These are phyloP conservation scores for Dioscorea zingiberensis DNA, from an alignment of 106 monocot genomes.

Conservation along the genomic window DNA sequence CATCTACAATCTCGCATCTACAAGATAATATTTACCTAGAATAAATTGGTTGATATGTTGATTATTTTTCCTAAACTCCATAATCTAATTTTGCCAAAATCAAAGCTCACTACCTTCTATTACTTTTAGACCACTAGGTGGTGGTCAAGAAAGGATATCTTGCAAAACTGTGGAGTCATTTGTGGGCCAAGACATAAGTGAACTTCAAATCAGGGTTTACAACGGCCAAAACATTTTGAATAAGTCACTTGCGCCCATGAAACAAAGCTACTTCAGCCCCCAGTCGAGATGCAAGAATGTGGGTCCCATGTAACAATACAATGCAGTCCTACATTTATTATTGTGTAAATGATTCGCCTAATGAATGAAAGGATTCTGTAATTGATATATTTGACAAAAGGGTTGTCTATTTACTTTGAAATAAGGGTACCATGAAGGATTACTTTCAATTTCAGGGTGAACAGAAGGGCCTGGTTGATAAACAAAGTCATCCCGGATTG, in stretches of 20 bases:
- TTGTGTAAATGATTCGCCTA: no score
- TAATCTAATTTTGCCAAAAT: no score
- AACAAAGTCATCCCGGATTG: not conserved
- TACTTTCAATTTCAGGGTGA: not conserved
- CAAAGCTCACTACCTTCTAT: not conserved
- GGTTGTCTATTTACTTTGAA: not conserved
- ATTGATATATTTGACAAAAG: no score
- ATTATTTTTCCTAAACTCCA: no score
- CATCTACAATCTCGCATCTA: no score
- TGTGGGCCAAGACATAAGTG: not conserved
- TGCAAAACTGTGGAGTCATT: not conserved
- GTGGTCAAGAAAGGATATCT: not conserved
- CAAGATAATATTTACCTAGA: not conserved
- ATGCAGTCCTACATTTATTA: not conserved
- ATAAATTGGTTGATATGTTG: not conserved
- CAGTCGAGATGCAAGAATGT: not conserved
- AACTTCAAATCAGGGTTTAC: not conserved
- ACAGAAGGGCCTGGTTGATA: not conserved
- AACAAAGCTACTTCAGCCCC: not conserved
- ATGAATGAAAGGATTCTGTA: no score
- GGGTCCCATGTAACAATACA: not conserved
- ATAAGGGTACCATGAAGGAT: not conserved
- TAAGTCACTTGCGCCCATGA: no score
- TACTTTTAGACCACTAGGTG: not conserved
- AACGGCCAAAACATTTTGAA: not conserved